phyloP scores from a whole-genome alignment of 768 basidiomycete species.

The Psilocybe azurescens region DNA sequence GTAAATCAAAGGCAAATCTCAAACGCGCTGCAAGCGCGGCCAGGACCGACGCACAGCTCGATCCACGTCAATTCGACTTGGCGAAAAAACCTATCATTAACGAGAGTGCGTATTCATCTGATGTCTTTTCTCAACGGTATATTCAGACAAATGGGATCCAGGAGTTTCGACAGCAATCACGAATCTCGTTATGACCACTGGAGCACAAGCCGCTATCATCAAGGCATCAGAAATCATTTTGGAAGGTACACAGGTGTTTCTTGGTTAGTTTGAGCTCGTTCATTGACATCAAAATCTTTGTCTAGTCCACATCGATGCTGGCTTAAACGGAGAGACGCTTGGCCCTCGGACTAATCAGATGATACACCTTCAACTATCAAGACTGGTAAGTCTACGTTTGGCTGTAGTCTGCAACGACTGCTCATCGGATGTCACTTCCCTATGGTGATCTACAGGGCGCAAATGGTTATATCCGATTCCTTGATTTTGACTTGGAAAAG shows the following conservation, averaged over 20 bases:
- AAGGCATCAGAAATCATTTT: not conserved
- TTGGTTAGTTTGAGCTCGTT: not conserved
- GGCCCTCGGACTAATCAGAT: constrained; percentile 3
- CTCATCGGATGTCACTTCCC: not conserved
- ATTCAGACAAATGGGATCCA: not conserved
- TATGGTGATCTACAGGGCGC: not conserved
- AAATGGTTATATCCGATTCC: constrained; percentile 5
- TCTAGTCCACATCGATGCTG: constrained; percentile 2
- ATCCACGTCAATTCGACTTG: not conserved
- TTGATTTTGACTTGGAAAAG: not conserved
- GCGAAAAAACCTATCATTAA: not conserved
- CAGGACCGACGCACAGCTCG: not conserved
- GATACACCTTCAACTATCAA: not conserved
- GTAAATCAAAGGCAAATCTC: not conserved
- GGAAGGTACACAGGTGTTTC: not conserved
- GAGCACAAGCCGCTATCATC: not conserved
- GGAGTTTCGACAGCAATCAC: not conserved
- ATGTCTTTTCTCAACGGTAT: no score
- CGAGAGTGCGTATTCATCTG: not conserved
- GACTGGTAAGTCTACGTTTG: constrained; percentile 3
- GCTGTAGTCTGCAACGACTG: not conserved
- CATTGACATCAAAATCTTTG: not conserved
- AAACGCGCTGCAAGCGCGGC: not conserved
- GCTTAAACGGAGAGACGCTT: not conserved
- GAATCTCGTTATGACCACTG: not conserved